Base-by-base conservation (phyloP, 371 early-diverging fungal species). In the Actinomucor elegans region DNA sequence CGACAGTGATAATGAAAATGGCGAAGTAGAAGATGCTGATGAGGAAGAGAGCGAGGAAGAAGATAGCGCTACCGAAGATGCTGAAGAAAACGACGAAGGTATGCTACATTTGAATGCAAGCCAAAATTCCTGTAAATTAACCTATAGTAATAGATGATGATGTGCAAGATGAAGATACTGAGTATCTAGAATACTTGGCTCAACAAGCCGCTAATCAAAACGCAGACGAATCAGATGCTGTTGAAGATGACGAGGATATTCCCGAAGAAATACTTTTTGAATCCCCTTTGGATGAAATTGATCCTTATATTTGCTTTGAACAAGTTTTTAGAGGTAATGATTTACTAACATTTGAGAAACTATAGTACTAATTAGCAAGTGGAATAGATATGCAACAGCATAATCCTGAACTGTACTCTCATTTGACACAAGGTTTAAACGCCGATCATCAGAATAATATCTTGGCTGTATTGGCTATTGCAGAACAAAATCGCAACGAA, bases 211-310 rank as follows among this genome's bases (percentile, higher is more conserved):
- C 67, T 4, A 40, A 57, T 7, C 63, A 69, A 9, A 47, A 52
- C 26, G 80, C 83, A 5, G 85, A 84, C 10, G 83, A 84, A 11
- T 85, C 80, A 15, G 72, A 81, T 15, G 78, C 83, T 10, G 85
- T 84, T 18, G 86, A 85, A 18, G 78, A 81, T 27, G 79, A 91
- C 26, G 82, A 85, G 21, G 93, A 93, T 64, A 92, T 44, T 34
- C 81, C 83, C 5, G 85, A 84, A 15, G 84, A 85, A 17, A 86
- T 88, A 11, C 61, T 83, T 47, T 89, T 88, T 52, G 89, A 89
- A 56, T 90, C 93, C 1, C 93, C 94, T 12, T 72, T 95, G 53
- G 97, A 96, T 59, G 72, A 81, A 33, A 67, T 96, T 37, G 87
- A 96, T 61, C 86, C 90, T 4, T 93, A 92, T 70, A 58, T 85